phyloP scores from a whole-genome alignment of 148 eudicot genomes.

The Suaeda aralocaspica region DNA sequence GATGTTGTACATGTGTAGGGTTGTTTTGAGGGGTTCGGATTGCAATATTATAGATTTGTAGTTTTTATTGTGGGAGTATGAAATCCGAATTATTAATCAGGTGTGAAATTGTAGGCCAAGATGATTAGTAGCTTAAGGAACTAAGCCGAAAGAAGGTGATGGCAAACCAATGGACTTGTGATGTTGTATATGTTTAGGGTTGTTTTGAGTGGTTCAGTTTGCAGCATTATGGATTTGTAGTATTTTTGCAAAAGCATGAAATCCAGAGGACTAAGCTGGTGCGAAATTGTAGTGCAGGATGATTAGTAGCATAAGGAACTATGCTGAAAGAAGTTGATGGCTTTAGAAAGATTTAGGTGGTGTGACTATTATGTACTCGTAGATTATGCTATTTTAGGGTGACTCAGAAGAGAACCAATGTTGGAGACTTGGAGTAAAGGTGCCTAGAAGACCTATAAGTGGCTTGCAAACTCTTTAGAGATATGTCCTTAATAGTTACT shows the following conservation, averaged over 20 bases:
- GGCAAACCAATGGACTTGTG: no score
- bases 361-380: background rate
- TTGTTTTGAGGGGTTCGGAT: no score
- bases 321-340: background rate
- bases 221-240: background rate
- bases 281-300: background rate
- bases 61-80: no score
- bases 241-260: background rate
- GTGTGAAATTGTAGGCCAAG: no score
- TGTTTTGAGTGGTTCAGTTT: background rate
- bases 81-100: no score
- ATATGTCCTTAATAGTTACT: no score
- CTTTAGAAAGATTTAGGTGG: background rate
- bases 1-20: no score
- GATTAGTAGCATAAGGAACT: background rate
- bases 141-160: no score
- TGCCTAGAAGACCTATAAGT: background rate
- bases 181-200: no score
- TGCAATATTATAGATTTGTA: no score
- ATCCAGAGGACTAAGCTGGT: background rate
- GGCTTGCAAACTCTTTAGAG: background rate
- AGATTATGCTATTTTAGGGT: background rate
- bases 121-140: no score
- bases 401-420: background rate
- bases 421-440: background rate